These are phyloP conservation scores for Metschnikowia arizonensis DNA, from an alignment of 805 yeast species.

Conservation along the genomic window DNA sequence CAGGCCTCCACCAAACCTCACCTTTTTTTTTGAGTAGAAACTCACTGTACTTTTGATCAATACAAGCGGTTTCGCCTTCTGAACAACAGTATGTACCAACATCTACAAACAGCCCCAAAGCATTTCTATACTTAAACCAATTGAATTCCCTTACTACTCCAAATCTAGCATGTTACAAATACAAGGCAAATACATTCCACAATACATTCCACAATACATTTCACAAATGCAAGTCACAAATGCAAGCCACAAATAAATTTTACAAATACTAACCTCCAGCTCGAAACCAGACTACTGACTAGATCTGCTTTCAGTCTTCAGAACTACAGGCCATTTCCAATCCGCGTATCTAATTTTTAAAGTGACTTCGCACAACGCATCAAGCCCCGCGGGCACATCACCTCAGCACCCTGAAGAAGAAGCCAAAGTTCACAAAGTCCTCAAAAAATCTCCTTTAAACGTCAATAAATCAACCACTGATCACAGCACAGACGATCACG, in stretches of 20 bases:
- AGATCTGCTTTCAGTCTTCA: slow-evolving; percentile 26
- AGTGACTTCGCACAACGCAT: slow-evolving; percentile 33
- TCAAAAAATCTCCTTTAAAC: slow-evolving; percentile 11
- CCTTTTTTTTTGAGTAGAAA: slow-evolving; percentile 10
- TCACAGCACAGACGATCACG: not conserved
- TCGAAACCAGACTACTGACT: slow-evolving; percentile 36
- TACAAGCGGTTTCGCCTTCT: slow-evolving; percentile 9
- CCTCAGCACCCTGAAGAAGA: slow-evolving; percentile 11
- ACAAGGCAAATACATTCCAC: no score
- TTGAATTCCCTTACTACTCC: not conserved
- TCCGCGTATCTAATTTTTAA: slow-evolving; percentile 9
- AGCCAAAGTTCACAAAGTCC: slow-evolving; percentile 6
- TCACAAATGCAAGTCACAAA: slow-evolving; percentile 4
- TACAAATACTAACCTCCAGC: slow-evolving; percentile 3
- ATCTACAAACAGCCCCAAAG: not conserved
- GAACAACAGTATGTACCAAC: slow-evolving; percentile 2
- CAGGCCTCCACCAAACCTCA: slow-evolving; percentile 12
- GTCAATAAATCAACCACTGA: not conserved
- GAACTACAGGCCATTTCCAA: slow-evolving; percentile 3
- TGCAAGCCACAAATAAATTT: not conserved
- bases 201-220: no score
- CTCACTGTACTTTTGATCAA: slow-evolving; percentile 1
- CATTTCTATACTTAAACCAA: not conserved
- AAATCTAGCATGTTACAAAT: not conserved
- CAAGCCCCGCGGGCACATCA: slow-evolving; percentile 41